Percentiles rank a stretch among this genome's conserved stretches.
Conservation (phyloP, 1,284 basidiomycete species). For the Porodaedalea pini region DNA sequence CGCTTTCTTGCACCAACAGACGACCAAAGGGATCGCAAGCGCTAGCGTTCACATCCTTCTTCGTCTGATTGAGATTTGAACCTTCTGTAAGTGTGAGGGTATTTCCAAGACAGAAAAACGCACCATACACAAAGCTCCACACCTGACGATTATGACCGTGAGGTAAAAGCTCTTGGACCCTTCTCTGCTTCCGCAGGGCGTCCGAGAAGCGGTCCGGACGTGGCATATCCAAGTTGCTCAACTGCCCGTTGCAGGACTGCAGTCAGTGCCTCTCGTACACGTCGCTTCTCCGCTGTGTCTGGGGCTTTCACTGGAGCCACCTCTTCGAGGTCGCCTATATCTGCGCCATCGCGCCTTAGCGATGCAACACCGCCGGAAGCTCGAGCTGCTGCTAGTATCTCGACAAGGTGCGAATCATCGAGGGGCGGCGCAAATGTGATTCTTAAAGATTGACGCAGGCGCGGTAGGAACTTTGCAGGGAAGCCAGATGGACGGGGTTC, state of each 20-base stretch:
- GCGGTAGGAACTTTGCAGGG: conserved; percentile 71
- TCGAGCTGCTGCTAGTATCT: conserved; percentile 25
- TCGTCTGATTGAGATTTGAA: too few relatives aligned
- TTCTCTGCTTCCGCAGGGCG: background rate
- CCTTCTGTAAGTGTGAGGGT: too few relatives aligned
- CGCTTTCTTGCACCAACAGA: too few relatives aligned
- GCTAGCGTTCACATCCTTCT: too few relatives aligned
- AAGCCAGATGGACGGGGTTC: conserved; percentile 58
- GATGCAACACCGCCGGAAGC: background rate
- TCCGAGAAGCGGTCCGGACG: conserved; percentile 34
- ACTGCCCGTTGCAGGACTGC: conserved; percentile 56
- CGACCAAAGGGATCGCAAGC: too few relatives aligned
- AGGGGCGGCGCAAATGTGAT: conserved; percentile 73
- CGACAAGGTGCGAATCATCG: conserved; percentile 39
- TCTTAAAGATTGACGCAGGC: conserved; percentile 55
- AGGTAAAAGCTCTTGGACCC: background rate
- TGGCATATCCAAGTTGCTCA: conserved; percentile 51
- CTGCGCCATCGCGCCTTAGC: background rate
- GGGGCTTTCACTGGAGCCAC: conserved; percentile 10
- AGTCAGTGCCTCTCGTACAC: conserved; percentile 53
- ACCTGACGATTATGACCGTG: background rate
- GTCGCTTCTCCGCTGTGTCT: conserved; percentile 30
- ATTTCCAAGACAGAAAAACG: too few relatives aligned
- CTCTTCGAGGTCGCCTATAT: background rate
- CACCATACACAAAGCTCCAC: too few relatives aligned